Evolutionary conservation across 495 filamentous ascomycete genomes (phyloP).

Genomic region (Hypoxylon fragiforme): DNA sequence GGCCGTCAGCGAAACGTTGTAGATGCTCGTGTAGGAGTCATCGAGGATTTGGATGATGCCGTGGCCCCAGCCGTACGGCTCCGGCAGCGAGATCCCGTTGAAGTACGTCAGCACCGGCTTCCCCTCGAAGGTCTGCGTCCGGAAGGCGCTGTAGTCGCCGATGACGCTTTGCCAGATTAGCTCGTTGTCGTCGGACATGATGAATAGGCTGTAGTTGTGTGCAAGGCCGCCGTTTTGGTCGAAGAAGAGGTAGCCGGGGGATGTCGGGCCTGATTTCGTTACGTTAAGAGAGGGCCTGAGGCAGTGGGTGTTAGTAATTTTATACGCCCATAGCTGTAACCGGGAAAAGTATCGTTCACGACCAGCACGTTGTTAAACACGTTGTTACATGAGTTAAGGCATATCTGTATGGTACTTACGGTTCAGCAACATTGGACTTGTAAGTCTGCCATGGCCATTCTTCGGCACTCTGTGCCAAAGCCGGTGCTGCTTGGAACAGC

Average conservation of each 20-base stretch:
- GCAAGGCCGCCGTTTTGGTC: slow-evolving; percentile 22
- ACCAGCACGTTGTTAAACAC: too few relatives aligned
- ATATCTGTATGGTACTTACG: too few relatives aligned
- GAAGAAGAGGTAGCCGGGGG: slow-evolving; percentile 29
- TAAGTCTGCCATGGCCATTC: slow-evolving; percentile 31
- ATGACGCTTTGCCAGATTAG: slow-evolving; percentile 23
- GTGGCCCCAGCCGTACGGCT: slow-evolving; percentile 45
- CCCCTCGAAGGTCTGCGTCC: slow-evolving; percentile 43
- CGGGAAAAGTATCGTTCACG: too few relatives aligned
- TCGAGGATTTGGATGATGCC: slow-evolving; percentile 54
- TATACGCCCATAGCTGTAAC: too few relatives aligned
- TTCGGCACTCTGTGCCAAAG: slow-evolving; percentile 10
- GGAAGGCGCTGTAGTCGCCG: slow-evolving; percentile 28
- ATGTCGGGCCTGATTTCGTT: slow-evolving; percentile 14
- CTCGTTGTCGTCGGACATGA: slow-evolving; percentile 28
- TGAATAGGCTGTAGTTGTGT: slow-evolving; percentile 25
- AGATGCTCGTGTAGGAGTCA: slow-evolving; percentile 50
- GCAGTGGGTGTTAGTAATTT: neutral
- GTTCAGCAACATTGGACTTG: slow-evolving; percentile 14
- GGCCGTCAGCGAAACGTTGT: slow-evolving; percentile 38
- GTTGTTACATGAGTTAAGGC: too few relatives aligned
- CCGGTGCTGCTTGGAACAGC: neutral
- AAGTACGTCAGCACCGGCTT: slow-evolving; percentile 53
- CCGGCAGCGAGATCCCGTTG: slow-evolving; percentile 47
- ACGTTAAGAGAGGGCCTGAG: slow-evolving; percentile 10